phyloP scores from a whole-genome alignment of 1,284 basidiomycete species.

The Ganoderma sinense region DNA sequence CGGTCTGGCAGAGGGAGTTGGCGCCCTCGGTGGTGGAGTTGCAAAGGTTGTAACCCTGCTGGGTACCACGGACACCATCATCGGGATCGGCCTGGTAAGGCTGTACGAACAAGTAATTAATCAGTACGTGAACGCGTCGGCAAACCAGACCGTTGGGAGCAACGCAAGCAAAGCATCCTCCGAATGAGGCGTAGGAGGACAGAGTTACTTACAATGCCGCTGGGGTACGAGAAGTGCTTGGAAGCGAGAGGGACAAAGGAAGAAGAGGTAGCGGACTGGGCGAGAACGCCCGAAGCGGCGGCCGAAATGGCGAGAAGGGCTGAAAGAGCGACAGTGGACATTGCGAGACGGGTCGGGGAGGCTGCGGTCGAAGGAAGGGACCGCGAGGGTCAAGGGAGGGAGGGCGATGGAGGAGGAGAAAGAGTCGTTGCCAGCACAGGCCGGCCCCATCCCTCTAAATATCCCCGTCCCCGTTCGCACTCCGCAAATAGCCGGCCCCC shows the following conservation, averaged over 20 bases:
- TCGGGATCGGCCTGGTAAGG: slow-evolving; percentile 64
- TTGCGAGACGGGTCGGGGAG: slow-evolving; percentile 30
- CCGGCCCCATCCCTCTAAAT: slow-evolving; percentile 5
- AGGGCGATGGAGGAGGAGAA: slow-evolving; percentile 25
- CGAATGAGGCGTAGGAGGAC: background rate
- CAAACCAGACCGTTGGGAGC: background rate
- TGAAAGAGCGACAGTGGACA: slow-evolving; percentile 55
- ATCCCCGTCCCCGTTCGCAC: slow-evolving; percentile 25
- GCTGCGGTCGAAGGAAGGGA: slow-evolving; percentile 20
- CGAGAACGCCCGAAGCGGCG: slow-evolving; percentile 42
- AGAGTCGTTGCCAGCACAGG: slow-evolving; percentile 16
- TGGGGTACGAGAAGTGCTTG: slow-evolving; percentile 59
- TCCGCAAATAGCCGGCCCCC: slow-evolving; percentile 27
- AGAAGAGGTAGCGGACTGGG: slow-evolving; percentile 40
- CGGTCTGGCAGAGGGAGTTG: slow-evolving; percentile 70
- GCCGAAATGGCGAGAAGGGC: slow-evolving; percentile 48
- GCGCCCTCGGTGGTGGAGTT: slow-evolving; percentile 73
- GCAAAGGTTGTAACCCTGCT: slow-evolving; percentile 73
- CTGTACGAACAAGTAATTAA: slow-evolving; percentile 38
- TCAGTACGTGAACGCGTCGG: background rate
- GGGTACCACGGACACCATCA: slow-evolving; percentile 58
- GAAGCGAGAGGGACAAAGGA: slow-evolving; percentile 54
- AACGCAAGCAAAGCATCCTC: too few relatives aligned
- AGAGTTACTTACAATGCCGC: slow-evolving; percentile 49
- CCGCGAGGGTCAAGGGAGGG: slow-evolving; percentile 22